Percentiles rank a stretch among this genome's conserved stretches.
These are phyloP conservation scores for Bathelium albidoporum DNA, from an alignment of 495 filamentous ascomycete species.

Conservation along the genomic window DNA sequence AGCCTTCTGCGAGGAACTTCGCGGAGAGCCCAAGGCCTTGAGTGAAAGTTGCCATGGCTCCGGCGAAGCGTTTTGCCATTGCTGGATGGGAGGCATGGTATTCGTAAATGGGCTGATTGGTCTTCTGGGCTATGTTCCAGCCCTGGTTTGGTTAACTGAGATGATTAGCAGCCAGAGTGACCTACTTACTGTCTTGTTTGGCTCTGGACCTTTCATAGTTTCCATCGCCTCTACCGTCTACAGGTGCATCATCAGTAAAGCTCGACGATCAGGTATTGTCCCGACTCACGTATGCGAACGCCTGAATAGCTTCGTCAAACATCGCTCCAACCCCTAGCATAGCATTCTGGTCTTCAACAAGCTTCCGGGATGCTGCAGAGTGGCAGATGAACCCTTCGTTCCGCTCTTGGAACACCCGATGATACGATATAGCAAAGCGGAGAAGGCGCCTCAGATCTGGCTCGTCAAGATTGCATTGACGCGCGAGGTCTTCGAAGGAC, in stretches of 20 bases:
- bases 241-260: background rate
- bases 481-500: background rate
- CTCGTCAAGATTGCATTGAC: background rate
- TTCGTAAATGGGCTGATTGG: too few relatives aligned
- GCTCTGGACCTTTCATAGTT: background rate
- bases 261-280: background rate
- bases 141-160: background rate
- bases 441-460: background rate
- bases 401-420: background rate
- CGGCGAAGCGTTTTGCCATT: too few relatives aligned
- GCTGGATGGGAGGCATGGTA: too few relatives aligned
- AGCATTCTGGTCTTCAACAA: background rate
- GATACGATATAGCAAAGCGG: background rate
- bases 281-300: background rate
- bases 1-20: too few relatives aligned
- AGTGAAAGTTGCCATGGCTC: too few relatives aligned
- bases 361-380: background rate
- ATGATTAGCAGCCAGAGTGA: background rate
- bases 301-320: background rate
- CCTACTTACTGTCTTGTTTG: background rate
- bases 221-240: conserved; percentile 6
- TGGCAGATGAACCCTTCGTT: background rate
- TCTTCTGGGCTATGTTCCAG: conserved; percentile 10
- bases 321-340: background rate
- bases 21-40: too few relatives aligned